Base-by-base conservation (phyloP, 257 asterid genomes). In the Knoxia roxburghii region DNA sequence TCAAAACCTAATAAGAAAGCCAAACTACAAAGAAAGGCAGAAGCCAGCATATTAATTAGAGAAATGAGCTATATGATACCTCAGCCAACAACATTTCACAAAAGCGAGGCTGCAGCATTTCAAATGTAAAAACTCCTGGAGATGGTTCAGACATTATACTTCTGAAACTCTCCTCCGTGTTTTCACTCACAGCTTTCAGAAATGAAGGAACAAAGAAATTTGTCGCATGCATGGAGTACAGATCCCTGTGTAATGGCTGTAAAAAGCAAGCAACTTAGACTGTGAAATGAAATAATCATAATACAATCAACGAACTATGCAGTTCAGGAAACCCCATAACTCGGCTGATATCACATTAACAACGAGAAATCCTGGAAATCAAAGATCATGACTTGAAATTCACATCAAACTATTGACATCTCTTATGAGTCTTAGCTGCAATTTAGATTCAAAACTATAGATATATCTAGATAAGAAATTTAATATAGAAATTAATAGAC, bases 71-170 rank as follows among this genome's bases (percentile, higher is more conserved):
- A 72, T 62, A 65, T 76, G 61, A 73, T 79, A 90, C 99, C 97
- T 93, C 99, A 10, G 90, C 90, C 78, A 86, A 66, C 79, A 93
- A 75, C 95, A 83, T 88, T 32, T 83, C 95, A 73, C 99, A 88
- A 74, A 90, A 90, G 41, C 83, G 86, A 49, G 99, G 97, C 79
- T 88, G 97, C 79, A 93, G 82, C 94, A 93, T 83, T 74, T 93
- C 91, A 75, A 93, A 93, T 49, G 87, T 80, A 48, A 88, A 88
- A 77, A 93, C 76, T 70, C 99, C 99, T 9, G 95, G 97, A 72
- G 89, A 77, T 69, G 96, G 91, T 84, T 93, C 97, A 5, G 82
- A 56, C 89, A 93, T 85, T 71, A 90, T 85, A 73, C 79, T 85
- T 82, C 94, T 85, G 78, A 82, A 88, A 61, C 87, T 86, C 67